Base-by-base conservation (phyloP, 495 filamentous ascomycete genomes). In the Durotheca rogersii region DNA sequence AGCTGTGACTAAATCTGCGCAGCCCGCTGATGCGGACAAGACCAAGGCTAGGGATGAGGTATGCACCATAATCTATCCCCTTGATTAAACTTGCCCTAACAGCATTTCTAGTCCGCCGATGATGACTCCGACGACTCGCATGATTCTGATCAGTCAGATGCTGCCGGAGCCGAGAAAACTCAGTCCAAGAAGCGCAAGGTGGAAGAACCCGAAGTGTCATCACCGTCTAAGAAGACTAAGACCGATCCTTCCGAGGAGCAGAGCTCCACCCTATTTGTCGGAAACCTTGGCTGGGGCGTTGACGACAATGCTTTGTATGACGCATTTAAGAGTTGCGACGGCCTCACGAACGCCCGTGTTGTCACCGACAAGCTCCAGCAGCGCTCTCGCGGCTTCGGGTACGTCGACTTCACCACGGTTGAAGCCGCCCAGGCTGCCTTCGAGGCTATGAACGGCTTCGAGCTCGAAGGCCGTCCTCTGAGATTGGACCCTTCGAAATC, bases 381-480 rank as follows among this genome's bases (percentile, higher is more conserved):
- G 49, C 87, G 89, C 60, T 95, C 92, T 63, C 90, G 88, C 69
- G 93, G 93, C 55, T 98, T 94, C 71, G 93, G 94, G 56, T 98
- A 96, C 66, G 90, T 96, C 54, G 93, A 98, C 74, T 98, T 89
- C 72, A 73, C 76, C 61, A 81, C 72, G 48, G 72, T 79, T 56
- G 81, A 80, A 35, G 77, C 80, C 66, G 89, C 89, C 18, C 77
- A 83, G 59, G 84, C 85, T 68, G 94, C 94, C 54, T 82, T 85
- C 51, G 79, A 83, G 42, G 85, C 75, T 56, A 95, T 87, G 88
- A 85, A 87, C 67, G 89, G 82, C 44, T 67, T 80, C 42, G 81
- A 88, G 48, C 72, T 97, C 47, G 90, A 97, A 64, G 88, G 88
- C 47, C 94, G 93, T 54, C 72, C 75, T 43, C 76, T 96, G 69